Base-by-base conservation (phyloP, 176 grass and related monocot species). In the Puccinellia tenuiflora region DNA sequence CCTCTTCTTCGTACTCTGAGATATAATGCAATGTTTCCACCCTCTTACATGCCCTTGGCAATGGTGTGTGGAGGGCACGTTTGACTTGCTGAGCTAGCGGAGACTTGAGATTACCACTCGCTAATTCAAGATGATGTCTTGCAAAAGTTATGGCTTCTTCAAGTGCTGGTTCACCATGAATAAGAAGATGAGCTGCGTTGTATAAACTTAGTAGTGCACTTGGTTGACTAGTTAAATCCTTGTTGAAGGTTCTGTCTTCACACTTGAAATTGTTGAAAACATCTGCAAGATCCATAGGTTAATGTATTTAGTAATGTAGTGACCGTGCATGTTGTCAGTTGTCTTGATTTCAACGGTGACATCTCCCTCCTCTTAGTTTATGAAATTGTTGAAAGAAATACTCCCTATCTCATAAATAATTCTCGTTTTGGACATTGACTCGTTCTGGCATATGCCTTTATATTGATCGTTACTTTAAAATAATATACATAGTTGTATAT, bases 51-150 rank as follows among this genome's bases (percentile, higher is more conserved):
- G 63, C 52, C n/a, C 73, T 69, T 59, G 72, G 51, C 0, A 88
- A 7, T 70, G 86, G 73, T 60, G 77, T 51, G 14, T 71, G 39
- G 67, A 88, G 79, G 15, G 86, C 86, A 8, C 80, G 86, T 0
- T 4, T 7, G 4, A 88, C 73, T 78, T 88, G 79, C 4, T 83
- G 5, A 8, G 33, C 51, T 5, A 88, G 16, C 6, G 48, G 79
- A 4, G 12, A 39, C 28, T 78, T 26, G 2, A 77, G 50, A 12
- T 4, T 69, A 47, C 20, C 11, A 5, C 5, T 15, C 31, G 24
- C 30, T 24, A 1, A 7, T 50, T 83, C 64, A 1, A 88, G n/a
- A 29, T 52, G 63, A 0, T 22, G 25, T 5, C 51, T 38, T 69
- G 79, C 7, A 61, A 88, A 78, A 24, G 1, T 1, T 5, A 79